Percentiles rank a stretch among this genome's conserved stretches.
phyloP scores from a whole-genome alignment of 140 eudicot species.

The Senecio squalidus region DNA sequence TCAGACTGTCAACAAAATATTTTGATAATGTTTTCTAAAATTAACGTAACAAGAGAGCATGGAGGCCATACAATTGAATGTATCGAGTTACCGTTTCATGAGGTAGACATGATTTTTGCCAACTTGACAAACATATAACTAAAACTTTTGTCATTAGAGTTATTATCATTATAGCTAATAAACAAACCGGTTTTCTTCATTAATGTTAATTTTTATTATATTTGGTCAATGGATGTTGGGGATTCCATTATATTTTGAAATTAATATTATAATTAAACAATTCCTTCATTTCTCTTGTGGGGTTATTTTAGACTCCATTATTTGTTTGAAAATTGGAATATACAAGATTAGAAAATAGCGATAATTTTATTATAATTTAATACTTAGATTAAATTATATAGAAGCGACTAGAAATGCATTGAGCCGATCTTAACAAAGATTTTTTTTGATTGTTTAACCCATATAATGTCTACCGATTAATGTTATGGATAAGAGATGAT shows the following conservation, averaged over 20 bases:
- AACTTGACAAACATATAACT: too few species aligned
- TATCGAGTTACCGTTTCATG: too few species aligned
- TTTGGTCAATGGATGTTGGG: constrained; percentile 30
- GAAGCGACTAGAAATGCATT: constrained; percentile 7
- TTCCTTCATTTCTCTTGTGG: constrained; percentile 21
- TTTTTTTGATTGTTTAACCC: not conserved
- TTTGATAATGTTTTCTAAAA: too few species aligned
- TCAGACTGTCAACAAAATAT: too few species aligned
- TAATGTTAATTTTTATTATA: not conserved
- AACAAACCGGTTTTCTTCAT: not conserved
- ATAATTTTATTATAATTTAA: not conserved
- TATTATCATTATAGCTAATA: not conserved
- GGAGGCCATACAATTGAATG: too few species aligned
- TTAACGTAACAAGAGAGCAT: too few species aligned
- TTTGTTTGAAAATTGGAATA: constrained; percentile 5
- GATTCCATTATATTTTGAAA: constrained; percentile 3
- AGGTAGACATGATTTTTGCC: too few species aligned
- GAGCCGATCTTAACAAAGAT: not conserved
- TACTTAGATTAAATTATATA: not conserved
- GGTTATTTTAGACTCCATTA: constrained; percentile 12
- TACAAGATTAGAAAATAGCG: not conserved
- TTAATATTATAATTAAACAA: constrained; percentile 1
- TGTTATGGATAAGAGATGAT: too few species aligned
- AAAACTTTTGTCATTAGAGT: not conserved
- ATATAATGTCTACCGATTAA: not conserved